Base-by-base conservation (phyloP, 2,329 filamentous ascomycete species). In the Cercospora sp. region DNA sequence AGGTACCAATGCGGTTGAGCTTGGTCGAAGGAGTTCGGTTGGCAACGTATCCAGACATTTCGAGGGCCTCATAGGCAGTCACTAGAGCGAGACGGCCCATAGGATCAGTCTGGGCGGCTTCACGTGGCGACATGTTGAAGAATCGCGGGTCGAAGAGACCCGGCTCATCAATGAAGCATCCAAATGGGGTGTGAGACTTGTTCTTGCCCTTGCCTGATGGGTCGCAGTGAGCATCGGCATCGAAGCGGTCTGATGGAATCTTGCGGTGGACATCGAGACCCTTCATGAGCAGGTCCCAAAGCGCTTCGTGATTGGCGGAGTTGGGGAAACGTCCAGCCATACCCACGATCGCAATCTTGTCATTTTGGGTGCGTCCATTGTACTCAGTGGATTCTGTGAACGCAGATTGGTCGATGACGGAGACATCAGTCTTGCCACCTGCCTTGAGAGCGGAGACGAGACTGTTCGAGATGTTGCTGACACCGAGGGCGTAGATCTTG, bases 81-180 rank as follows among this genome's bases (percentile, higher is more conserved):
- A 89, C 87, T 23, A 95, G 81, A 3, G 90, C 90, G 72, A 94
- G 84, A 73, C 92, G 86, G 77, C 93, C 91, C 86, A 92, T 92
- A 0, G 92, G 92, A 77, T 94, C 91, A 1, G 90, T 93, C 76
- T 93, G 90, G 62, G 88, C 87, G 30, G 92, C 92, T 79, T 94
- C 91, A 73, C 90, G 87, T 5, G 91, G 91, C 39, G 91, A 93
- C 89, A 94, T 93, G 79, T 93, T 93, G 86, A 94, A 94, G 81
- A 94, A 94, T 0, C 89, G 85, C n/a, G 90, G 89, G 74, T 94
- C 91, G 75, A 94, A 94, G 59, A 90, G 83, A 65, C 90, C 90
- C 0, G 91, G 91, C 69, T 93, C 86, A 69, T 92, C 88, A 72
- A 92, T 86, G 80, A 89, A 93, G 81, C 90, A 92, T 16, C 91